Base-by-base conservation (phyloP, 305 asterid genomes). In the Solanum aculeatissimum region DNA sequence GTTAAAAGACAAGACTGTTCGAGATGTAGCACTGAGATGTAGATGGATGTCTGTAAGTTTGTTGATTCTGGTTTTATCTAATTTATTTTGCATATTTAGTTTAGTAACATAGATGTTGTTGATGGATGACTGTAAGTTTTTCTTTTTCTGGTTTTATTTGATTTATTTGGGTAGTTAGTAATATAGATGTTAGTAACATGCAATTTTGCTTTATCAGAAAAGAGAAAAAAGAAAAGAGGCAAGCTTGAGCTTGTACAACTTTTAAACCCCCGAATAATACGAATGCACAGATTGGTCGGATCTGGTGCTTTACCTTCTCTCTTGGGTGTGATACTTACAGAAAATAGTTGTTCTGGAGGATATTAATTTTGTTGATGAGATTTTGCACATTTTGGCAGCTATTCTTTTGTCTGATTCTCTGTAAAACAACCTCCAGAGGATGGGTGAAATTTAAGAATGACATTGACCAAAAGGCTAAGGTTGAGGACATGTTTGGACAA, bases 31-130 rank as follows among this genome's bases (percentile, higher is more conserved):
- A 79, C 85, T 97, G 71, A 97, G 98, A 32, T 93, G 97, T 90
- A 93, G 99, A 92, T 94, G 98, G 98, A 97, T 97, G 99, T 92
- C 86, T 38, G 99, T 97, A 91, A 93, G 98, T 86, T 83, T 78
- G 85, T 71, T 43, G 25, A 15, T 29, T 86, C 43, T 42, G 14
- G 69, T 88, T 77, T 79, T 83, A 32, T 51, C 19, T 19, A 53
- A 78, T 78, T 77, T 77, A 77, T 49, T 49, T 49, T 55, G 9
- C 65, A 51, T 77, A 51, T 32, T 53, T 78, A 32, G 65, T 32
- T 53, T 78, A 32, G 65, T 53, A 77, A 78, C 16, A 19, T 53
- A 53, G 83, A 78, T 78, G 51, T 29, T 53, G 19, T 78, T 18
- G 65, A 78, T 53, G 27, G 47, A 32, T 77, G 47, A 51, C 65